Conservation (phyloP, 2,329 filamentous ascomycete species). For the Laburnicola sp. region DNA sequence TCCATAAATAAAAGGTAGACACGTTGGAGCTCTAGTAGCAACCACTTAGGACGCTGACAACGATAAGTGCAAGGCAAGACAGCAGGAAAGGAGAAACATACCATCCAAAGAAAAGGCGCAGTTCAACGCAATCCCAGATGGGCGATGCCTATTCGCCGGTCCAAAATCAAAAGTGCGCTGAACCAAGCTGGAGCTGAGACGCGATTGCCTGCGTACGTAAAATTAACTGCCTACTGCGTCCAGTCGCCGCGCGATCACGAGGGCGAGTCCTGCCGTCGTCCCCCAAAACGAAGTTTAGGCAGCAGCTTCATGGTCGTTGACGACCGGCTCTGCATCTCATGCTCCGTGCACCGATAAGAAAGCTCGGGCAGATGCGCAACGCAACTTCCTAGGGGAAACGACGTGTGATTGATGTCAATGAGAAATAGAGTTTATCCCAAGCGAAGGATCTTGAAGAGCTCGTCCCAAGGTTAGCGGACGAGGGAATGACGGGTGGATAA, state of each 20-base stretch:
- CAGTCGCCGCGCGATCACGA: slow-evolving; percentile 1
- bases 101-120: no score
- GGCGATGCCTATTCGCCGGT: not conserved
- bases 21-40: no score
- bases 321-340: not conserved
- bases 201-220: not conserved
- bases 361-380: not conserved
- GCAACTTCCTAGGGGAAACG: not conserved
- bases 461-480: not conserved
- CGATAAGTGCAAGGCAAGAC: no score
- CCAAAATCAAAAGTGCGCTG: not conserved
- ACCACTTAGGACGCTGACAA: no score
- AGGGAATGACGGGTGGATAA: not conserved
- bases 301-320: not conserved
- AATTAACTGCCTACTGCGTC: not conserved
- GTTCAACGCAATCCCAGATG: no score
- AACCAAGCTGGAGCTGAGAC: not conserved
- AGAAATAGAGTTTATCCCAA: not conserved
- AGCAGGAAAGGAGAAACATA: no score
- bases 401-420: not conserved
- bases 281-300: not conserved
- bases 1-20: no score
- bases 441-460: not conserved
- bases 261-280: not conserved
- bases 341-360: slow-evolving; percentile 2